These are phyloP conservation scores for Diaporthe citri DNA, from an alignment of 2,329 filamentous ascomycete genomes.

Conservation along the genomic window DNA sequence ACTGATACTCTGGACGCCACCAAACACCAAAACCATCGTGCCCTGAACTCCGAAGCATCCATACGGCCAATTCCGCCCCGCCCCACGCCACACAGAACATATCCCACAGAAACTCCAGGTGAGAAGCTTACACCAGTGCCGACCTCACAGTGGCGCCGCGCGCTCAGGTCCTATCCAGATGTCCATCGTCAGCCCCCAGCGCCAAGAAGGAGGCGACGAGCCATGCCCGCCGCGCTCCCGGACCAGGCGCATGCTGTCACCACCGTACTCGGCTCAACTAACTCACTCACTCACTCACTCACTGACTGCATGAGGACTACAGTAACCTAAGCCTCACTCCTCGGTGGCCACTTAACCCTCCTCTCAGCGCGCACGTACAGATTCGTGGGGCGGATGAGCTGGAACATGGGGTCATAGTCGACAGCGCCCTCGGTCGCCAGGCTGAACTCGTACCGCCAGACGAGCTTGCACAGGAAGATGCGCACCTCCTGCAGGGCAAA, in stretches of 20 bases:
- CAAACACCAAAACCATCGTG: not conserved
- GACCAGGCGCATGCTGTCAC: not conserved
- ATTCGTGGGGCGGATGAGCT: conserved; percentile 68
- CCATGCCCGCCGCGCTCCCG: not conserved
- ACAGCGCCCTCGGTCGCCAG: conserved; percentile 63
- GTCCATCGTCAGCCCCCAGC: not conserved
- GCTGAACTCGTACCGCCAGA: conserved; percentile 69
- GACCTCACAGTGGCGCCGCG: not conserved
- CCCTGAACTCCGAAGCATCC: conserved; percentile 1
- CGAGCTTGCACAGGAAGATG: conserved; percentile 68
- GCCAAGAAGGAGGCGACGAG: not conserved
- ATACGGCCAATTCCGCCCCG: not conserved
- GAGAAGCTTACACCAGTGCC: not conserved
- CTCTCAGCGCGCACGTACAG: conserved; percentile 64
- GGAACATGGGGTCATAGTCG: conserved; percentile 72
- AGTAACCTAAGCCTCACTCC: conserved; percentile 26
- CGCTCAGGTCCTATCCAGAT: conserved; percentile 4
- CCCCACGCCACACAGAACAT: not conserved
- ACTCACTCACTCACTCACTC: too few relatives aligned
- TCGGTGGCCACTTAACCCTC: conserved; percentile 61
- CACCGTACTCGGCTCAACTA: not conserved
- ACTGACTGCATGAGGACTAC: too few relatives aligned
- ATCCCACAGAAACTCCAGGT: not conserved
- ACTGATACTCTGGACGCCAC: not conserved
- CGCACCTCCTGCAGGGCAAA: conserved; percentile 73